Base-by-base conservation (phyloP, 495 filamentous ascomycete species). In the Penicillium longicatenatum region DNA sequence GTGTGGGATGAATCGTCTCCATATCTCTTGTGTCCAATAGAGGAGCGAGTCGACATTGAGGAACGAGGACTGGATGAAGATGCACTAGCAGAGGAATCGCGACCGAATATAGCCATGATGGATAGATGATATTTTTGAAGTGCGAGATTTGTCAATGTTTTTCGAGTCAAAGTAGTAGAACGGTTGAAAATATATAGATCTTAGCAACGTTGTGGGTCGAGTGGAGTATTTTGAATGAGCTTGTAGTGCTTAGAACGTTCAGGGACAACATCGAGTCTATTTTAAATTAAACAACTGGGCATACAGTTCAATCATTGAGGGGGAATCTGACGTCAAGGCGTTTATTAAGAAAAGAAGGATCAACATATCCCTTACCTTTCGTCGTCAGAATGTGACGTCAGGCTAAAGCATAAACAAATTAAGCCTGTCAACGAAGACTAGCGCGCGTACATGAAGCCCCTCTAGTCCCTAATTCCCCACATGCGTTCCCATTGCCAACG, bases 51-150 rank as follows among this genome's bases (percentile, higher is more conserved):
- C 9, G 58, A 54, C 17, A 58, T 59, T 1, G 67, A 64, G 26
- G 58, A 57, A 39, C 60, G 63, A 10, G 54, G 51, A 19, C 48
- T 52, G 17, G 67, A 68, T 14, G 62, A 65, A 6, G 53, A 60
- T 19, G 58, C 55, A 39, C 66, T 64, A 20, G 64, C 49, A 12
- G 61, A 31, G 12, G 66, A 68, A 49, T 62, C 52, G 37, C 62
- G 70, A 33, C 66, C 63, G 51, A 73, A 73, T 58, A 73, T 39
- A 55, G 53, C 11, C 53, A 55, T 55, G 24, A 12, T 9, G 29
- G 16, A 17, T n/a, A 17, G 37, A 1, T 39, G 5, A 10, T 6
- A 35, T 14, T 10, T 14, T 35, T 10, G 8, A 5, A 2, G 26
- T 26, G 26, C 1, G 3, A 26, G 3, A 5, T 14, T 12, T 35